Evolutionary conservation across 148 eudicot genomes (phyloP).

Genomic region (Silene conica): DNA sequence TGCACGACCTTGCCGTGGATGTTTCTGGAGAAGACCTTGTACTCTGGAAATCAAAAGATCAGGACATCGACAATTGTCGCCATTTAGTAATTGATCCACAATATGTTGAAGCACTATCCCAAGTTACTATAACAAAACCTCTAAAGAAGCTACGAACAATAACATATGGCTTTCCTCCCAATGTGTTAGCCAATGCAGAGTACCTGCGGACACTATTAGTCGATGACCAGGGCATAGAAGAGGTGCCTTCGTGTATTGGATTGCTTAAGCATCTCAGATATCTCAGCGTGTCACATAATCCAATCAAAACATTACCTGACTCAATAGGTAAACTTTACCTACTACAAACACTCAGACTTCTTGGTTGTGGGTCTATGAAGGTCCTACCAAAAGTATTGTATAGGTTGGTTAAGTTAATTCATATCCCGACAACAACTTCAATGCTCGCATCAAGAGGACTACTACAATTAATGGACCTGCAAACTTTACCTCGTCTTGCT

Average conservation of each 20-base stretch:
- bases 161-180: not conserved
- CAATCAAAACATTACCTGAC: conserved; percentile 18
- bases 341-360: conserved; percentile 15
- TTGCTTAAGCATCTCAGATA: conserved; percentile 15
- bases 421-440: not conserved
- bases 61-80: not conserved
- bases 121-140: not conserved
- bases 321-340: conserved; percentile 12
- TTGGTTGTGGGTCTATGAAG: not conserved
- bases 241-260: conserved; percentile 13
- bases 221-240: not conserved
- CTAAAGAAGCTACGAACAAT: conserved; percentile 2
- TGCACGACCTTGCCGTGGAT: conserved; percentile 15
- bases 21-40: conserved; percentile 8
- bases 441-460: conserved; percentile 12
- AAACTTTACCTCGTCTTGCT: conserved; percentile 16
- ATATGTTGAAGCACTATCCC: not conserved
- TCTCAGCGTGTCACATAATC: conserved; percentile 9
- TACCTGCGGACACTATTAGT: conserved; percentile 9
- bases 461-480: conserved; percentile 5
- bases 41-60: conserved; percentile 11
- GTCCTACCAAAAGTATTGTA: conserved; percentile 8
- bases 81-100: conserved; percentile 1
- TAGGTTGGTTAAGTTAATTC: conserved; percentile 10
- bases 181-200: not conserved